phyloP scores from a whole-genome alignment of 2,329 filamentous ascomycete genomes.

The Talaromyces rugulosus region DNA sequence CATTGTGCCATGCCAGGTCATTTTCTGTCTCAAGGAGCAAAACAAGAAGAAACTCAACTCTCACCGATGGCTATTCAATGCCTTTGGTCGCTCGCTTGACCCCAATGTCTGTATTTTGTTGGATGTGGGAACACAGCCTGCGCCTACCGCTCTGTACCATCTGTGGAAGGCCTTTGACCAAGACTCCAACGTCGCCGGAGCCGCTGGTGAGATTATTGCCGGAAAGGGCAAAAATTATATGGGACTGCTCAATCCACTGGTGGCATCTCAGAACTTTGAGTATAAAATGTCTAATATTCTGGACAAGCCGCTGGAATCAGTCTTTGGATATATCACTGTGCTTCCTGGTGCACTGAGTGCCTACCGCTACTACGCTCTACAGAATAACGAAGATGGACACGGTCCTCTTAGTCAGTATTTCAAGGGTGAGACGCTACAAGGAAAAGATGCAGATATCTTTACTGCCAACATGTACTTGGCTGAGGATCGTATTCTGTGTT shows the following conservation, averaged over 20 bases:
- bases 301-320: slow-evolving; percentile 93
- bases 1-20: slow-evolving; percentile 95
- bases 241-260: slow-evolving; percentile 85
- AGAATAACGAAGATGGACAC: slow-evolving; percentile 94
- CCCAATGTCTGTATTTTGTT: slow-evolving; percentile 96
- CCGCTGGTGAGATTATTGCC: slow-evolving; percentile 95
- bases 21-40: slow-evolving; percentile 97
- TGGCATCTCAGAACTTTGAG: slow-evolving; percentile 97
- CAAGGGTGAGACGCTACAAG: slow-evolving; percentile 96
- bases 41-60: slow-evolving; percentile 98
- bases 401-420: slow-evolving; percentile 97
- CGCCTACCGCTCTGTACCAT: slow-evolving; percentile 87
- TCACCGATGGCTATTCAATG: slow-evolving; percentile 99
- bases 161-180: slow-evolving; percentile 98
- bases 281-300: slow-evolving; percentile 99
- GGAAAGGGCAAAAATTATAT: slow-evolving; percentile 79
- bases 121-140: slow-evolving; percentile 91
- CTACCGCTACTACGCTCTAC: slow-evolving; percentile 90
- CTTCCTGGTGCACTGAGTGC: slow-evolving; percentile 91
- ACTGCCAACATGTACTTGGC: slow-evolving; percentile 99
- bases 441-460: slow-evolving; percentile 93
- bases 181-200: slow-evolving; percentile 94
- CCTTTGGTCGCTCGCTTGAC: slow-evolving; percentile 85
- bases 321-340: slow-evolving; percentile 98
- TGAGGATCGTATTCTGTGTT: slow-evolving; percentile 97